These are phyloP conservation scores for Penicillium cinerascens DNA, from an alignment of 495 filamentous ascomycete species.

Conservation along the genomic window DNA sequence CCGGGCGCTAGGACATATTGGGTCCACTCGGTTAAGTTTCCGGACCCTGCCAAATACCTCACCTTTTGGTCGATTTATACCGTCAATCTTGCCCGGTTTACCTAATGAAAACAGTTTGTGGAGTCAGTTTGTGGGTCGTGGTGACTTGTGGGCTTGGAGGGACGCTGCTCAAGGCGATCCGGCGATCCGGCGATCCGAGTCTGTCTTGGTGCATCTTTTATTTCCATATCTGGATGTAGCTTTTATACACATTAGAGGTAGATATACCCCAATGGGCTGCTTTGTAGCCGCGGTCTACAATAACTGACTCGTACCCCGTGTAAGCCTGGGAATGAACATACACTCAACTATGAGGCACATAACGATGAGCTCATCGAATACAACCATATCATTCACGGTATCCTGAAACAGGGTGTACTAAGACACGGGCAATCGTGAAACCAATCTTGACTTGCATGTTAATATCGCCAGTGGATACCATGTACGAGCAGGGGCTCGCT, in stretches of 20 bases:
- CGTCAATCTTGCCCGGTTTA: not conserved
- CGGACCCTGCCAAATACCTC: conserved; percentile 3
- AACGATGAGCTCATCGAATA: conserved; percentile 3
- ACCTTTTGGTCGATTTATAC: conserved; percentile 3
- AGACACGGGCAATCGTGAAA: conserved; percentile 15
- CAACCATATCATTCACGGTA: not conserved
- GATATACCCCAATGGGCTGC: not conserved
- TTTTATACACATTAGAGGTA: too few species aligned
- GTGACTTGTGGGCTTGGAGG: not conserved
- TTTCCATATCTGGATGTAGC: too few species aligned
- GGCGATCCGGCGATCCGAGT: too few species aligned
- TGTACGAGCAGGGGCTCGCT: not conserved
- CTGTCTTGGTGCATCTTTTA: too few species aligned
- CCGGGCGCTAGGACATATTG: conserved; percentile 1
- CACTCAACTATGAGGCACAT: not conserved
- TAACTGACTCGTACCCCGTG: not conserved
- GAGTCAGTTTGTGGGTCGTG: not conserved
- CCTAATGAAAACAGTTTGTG: not conserved
- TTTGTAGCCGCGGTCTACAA: not conserved
- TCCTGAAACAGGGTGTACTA: conserved; percentile 8
- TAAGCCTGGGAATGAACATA: not conserved
- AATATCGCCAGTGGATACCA: not conserved
- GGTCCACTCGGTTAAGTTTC: conserved; percentile 4
- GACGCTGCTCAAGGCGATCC: too few species aligned
- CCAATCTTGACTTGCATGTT: not conserved